Evolutionary conservation across 2,329 filamentous ascomycete species (phyloP).

Genomic region (Aspergillus hiratsukae): DNA sequence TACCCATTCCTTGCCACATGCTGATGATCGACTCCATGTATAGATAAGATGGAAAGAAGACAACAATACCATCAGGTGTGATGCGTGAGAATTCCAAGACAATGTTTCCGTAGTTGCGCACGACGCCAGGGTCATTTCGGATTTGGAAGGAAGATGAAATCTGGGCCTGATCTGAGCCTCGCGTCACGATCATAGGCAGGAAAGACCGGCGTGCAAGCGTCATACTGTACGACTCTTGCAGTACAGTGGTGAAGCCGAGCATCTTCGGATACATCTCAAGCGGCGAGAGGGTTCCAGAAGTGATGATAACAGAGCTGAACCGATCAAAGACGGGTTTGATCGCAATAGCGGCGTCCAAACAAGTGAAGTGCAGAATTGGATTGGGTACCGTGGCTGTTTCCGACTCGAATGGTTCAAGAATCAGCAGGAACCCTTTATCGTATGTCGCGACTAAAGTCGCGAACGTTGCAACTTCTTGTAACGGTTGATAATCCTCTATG

Average conservation of each 20-base stretch:
- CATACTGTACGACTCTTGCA: constrained; percentile 97
- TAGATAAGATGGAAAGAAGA: constrained; percentile 97
- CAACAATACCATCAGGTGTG: constrained; percentile 95
- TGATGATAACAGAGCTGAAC: constrained; percentile 97
- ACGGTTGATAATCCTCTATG: constrained; percentile 93
- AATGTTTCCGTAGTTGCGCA: constrained; percentile 91
- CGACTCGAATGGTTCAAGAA: constrained; percentile 95
- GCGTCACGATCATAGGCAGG: constrained; percentile 93
- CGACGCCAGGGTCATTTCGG: constrained; percentile 92
- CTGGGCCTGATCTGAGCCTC: constrained; percentile 87
- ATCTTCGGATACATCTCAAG: constrained; percentile 99
- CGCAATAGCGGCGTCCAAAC: constrained; percentile 92
- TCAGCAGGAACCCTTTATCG: constrained; percentile 91
- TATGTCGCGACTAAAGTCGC: constrained; percentile 95
- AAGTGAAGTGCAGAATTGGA: constrained; percentile 94
- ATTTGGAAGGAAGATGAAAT: constrained; percentile 94
- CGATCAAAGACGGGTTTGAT: constrained; percentile 97
- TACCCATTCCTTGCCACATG: constrained; percentile 99
- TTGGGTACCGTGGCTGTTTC: constrained; percentile 94
- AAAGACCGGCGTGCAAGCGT: constrained; percentile 92
- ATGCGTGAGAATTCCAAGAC: constrained; percentile 93
- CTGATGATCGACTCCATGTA: constrained; percentile 99
- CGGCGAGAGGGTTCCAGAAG: constrained; percentile 92
- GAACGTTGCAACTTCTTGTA: constrained; percentile 97
- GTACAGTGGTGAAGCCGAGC: constrained; percentile 86